Conservation (phyloP, 371 early-diverging fungal species). For the Polyrhizophydium stewartii region DNA sequence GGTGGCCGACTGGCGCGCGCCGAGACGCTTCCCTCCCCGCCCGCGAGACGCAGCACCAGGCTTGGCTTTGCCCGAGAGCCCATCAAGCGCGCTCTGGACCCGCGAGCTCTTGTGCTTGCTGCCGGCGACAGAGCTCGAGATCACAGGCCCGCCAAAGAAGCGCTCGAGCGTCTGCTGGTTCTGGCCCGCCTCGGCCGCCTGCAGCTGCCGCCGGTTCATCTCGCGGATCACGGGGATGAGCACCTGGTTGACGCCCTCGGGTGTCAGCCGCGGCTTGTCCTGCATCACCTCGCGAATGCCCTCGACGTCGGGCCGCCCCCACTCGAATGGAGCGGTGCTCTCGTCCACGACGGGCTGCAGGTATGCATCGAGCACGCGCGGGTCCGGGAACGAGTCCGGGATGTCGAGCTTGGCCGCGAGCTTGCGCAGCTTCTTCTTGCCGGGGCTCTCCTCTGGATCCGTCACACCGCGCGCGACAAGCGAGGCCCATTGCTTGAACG, state of each 20-base stretch:
- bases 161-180: constrained; percentile 42
- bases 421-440: constrained; percentile 53
- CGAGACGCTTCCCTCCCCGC: too few species aligned
- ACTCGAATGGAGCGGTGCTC: constrained; percentile 61
- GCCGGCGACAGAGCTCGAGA: too few species aligned
- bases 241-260: constrained; percentile 53
- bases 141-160: constrained; percentile 16
- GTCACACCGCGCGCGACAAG: constrained; percentile 7
- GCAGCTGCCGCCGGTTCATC: constrained; percentile 43
- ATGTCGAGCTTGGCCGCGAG: constrained; percentile 38
- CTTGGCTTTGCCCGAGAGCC: too few species aligned
- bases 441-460: constrained; percentile 26
- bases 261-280: constrained; percentile 51
- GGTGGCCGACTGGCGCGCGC: too few species aligned
- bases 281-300: constrained; percentile 61
- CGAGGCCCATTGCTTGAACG: constrained; percentile 64
- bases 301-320: constrained; percentile 84
- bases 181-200: constrained; percentile 13
- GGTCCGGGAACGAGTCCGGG: constrained; percentile 74
- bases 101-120: too few species aligned
- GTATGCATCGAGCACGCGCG: constrained; percentile 74
- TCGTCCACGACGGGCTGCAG: constrained; percentile 73
- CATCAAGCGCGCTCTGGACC: too few species aligned
- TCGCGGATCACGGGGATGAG: constrained; percentile 77
- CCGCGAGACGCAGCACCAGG: too few species aligned